phyloP scores from a whole-genome alignment of 2,329 filamentous ascomycete genomes.

The Fusarium fujikuroi region DNA sequence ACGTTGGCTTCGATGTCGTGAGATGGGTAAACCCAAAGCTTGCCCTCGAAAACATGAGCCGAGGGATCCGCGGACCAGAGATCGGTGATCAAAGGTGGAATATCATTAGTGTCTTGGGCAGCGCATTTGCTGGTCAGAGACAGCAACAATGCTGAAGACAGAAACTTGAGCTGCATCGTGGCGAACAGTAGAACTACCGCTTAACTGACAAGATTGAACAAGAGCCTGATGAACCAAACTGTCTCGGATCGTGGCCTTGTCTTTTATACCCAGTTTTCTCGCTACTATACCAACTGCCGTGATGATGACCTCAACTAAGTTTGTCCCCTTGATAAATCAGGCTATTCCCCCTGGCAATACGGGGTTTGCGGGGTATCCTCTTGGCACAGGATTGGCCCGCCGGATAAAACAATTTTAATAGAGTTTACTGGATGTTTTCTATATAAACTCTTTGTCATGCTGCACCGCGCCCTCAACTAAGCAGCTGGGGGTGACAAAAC shows the following conservation, averaged over 20 bases:
- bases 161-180: neutral
- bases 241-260: neutral
- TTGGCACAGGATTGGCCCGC: neutral
- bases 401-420: conserved; percentile 1
- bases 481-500: neutral
- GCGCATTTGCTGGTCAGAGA: neutral
- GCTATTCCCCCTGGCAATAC: neutral
- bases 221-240: neutral
- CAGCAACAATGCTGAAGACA: neutral
- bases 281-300: neutral
- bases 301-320: neutral
- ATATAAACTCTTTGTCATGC: neutral
- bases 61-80: conserved; percentile 22
- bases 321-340: neutral
- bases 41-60: conserved; percentile 17
- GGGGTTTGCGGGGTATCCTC: neutral
- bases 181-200: too few species aligned
- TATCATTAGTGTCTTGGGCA: neutral
- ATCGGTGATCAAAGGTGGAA: conserved; percentile 3
- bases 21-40: conserved; percentile 10
- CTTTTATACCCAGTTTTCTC: neutral
- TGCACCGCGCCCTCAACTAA: neutral
- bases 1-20: conserved; percentile 8
- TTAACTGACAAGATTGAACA: neutral
- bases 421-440: neutral